Conservation (phyloP, 208 protist genomes). For the Trypanosoma platydactyli region DNA sequence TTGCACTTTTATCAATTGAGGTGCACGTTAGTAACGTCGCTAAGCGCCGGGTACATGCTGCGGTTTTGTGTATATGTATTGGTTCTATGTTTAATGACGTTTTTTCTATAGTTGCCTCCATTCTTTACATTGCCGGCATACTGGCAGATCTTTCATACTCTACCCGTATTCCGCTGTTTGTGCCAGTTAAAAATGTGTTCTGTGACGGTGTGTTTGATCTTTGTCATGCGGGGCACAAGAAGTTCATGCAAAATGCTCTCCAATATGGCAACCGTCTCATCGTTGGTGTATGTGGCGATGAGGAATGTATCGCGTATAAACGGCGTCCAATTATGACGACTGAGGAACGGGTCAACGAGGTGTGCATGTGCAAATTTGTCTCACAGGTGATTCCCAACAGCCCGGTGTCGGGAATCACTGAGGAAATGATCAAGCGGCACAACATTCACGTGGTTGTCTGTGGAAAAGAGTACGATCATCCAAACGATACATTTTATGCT, state of each 20-base stretch:
- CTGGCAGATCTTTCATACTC: slow-evolving; percentile 87
- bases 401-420: slow-evolving; percentile 83
- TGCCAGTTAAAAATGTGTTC: slow-evolving; percentile 89
- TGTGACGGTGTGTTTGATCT: slow-evolving; percentile 93
- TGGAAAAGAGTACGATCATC: slow-evolving; percentile 89
- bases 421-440: slow-evolving; percentile 88
- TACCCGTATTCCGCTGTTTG: slow-evolving; percentile 89
- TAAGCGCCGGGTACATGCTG: slow-evolving; percentile 81
- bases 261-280: slow-evolving; percentile 88
- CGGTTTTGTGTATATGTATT: slow-evolving; percentile 78
- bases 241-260: slow-evolving; percentile 83
- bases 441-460: slow-evolving; percentile 93
- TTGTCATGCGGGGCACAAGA: slow-evolving; percentile 91
- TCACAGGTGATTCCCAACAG: slow-evolving; percentile 89
- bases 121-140: slow-evolving; percentile 82
- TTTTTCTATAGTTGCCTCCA: slow-evolving; percentile 53
- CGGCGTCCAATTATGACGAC: slow-evolving; percentile 91
- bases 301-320: slow-evolving; percentile 88
- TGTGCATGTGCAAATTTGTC: slow-evolving; percentile 89
- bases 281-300: slow-evolving; percentile 91
- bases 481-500: slow-evolving; percentile 88
- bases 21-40: slow-evolving; percentile 88
- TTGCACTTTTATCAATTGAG: slow-evolving; percentile 83
- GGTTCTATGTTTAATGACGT: slow-evolving; percentile 88
- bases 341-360: slow-evolving; percentile 86